phyloP scores from a whole-genome alignment of 108 stramenopile species.

The Cylindrotheca fusiformis region DNA sequence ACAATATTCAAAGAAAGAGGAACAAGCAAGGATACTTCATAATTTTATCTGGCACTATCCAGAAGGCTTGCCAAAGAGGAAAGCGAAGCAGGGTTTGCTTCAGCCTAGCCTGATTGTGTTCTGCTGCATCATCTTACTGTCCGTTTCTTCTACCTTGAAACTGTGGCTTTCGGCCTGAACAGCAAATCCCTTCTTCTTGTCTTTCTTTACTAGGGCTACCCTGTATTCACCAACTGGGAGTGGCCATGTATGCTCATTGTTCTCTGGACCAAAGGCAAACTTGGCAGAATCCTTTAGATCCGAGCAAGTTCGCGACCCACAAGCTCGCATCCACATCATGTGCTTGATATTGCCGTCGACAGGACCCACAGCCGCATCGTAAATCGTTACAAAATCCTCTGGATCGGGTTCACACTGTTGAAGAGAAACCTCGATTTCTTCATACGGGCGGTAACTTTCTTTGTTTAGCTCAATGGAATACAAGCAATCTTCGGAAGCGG shows the following conservation, averaged over 20 bases:
- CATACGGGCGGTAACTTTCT: neutral
- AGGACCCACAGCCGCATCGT: neutral
- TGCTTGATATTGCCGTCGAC: constrained; percentile 13
- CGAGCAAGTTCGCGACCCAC: constrained; percentile 10
- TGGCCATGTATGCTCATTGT: constrained; percentile 18
- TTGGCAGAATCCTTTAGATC: neutral
- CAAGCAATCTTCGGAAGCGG: neutral
- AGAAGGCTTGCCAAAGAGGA: too few relatives aligned
- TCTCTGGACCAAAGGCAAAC: constrained; percentile 1
- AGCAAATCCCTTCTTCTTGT: neutral
- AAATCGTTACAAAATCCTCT: constrained; percentile 16
- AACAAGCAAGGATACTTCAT: too few relatives aligned
- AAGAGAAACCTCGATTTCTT: neutral
- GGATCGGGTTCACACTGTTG: neutral
- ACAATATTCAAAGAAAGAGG: too few relatives aligned
- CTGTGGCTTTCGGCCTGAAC: neutral
- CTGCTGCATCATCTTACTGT: too few relatives aligned
- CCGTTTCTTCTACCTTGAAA: neutral
- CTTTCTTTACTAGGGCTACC: constrained; percentile 6
- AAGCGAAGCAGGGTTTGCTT: too few relatives aligned
- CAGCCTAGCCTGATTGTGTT: too few relatives aligned
- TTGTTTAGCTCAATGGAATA: neutral
- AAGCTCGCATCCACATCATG: constrained; percentile 17
- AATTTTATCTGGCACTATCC: too few relatives aligned
- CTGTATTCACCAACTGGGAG: constrained; percentile 5